A percentile compares a stretch with the other conserved stretches of the same genome.
phyloP scores from a whole-genome alignment of 2,329 filamentous ascomycete species.

The Alternaria ethzedia region DNA sequence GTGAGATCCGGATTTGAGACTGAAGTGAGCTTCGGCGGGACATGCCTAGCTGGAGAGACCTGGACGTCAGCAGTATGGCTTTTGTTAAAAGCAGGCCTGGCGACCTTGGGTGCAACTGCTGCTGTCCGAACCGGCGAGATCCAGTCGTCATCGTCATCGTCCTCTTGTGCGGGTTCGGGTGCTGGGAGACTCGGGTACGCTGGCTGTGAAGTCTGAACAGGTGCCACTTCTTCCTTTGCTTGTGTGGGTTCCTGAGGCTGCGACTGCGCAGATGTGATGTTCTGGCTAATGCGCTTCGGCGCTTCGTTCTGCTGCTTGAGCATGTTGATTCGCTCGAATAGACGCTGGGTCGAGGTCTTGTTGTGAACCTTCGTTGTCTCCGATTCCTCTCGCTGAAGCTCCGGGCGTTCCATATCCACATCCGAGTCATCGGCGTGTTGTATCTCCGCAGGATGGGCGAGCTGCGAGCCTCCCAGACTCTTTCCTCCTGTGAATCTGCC shows the following conservation, averaged over 20 bases:
- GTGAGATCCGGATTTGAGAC: constrained; percentile 53
- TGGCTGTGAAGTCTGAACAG: constrained; percentile 40
- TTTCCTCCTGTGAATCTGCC: constrained; percentile 73
- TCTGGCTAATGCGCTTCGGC: constrained; percentile 47
- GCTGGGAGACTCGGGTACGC: constrained; percentile 50
- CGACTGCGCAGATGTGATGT: constrained; percentile 41
- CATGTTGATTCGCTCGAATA: constrained; percentile 91
- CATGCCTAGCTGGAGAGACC: constrained; percentile 47
- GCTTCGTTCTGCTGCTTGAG: constrained; percentile 60
- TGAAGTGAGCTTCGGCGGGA: constrained; percentile 55
- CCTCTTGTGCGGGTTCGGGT: constrained; percentile 17
- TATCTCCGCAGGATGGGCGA: constrained; percentile 34
- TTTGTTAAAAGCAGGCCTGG: constrained; percentile 63
- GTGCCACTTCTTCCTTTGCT: constrained; percentile 41
- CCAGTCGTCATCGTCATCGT: constrained; percentile 59
- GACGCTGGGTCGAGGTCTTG: constrained; percentile 89
- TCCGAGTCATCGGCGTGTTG: constrained; percentile 63
- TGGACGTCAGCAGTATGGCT: constrained; percentile 63
- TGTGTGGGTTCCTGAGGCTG: constrained; percentile 44
- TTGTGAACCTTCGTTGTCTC: constrained; percentile 68
- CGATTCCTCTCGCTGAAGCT: constrained; percentile 52
- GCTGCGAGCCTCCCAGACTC: constrained; percentile 64
- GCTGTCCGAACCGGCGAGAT: constrained; percentile 60
- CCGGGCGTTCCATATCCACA: constrained; percentile 51
- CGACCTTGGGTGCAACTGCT: constrained; percentile 28